These are phyloP conservation scores for Penicillium angulare DNA, from an alignment of 495 filamentous ascomycete species.

Conservation along the genomic window DNA sequence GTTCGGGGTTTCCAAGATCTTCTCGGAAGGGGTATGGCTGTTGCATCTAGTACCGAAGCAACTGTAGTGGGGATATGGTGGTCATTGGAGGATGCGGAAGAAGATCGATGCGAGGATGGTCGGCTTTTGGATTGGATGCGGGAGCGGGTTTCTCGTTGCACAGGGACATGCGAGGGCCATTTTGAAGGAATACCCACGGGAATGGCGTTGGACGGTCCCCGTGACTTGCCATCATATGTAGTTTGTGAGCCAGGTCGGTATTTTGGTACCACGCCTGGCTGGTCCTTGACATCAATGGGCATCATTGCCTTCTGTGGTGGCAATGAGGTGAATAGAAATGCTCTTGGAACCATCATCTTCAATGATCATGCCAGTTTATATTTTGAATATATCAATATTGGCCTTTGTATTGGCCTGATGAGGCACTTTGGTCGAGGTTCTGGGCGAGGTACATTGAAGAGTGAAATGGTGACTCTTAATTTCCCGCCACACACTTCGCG, in stretches of 20 bases:
- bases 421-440: slow-evolving; percentile 49
- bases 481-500: slow-evolving; percentile 14
- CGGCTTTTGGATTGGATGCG: slow-evolving; percentile 23
- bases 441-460: slow-evolving; percentile 49
- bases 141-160: slow-evolving; percentile 20
- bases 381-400: not conserved
- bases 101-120: slow-evolving; percentile 27
- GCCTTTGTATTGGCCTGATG: slow-evolving; percentile 32
- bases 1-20: slow-evolving; percentile 30
- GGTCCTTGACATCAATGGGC: slow-evolving; percentile 16
- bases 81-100: slow-evolving; percentile 32
- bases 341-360: slow-evolving; percentile 50
- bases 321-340: slow-evolving; percentile 40
- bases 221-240: slow-evolving; percentile 5
- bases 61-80: slow-evolving; percentile 35
- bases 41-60: slow-evolving; percentile 45
- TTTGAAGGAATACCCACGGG: slow-evolving; percentile 47
- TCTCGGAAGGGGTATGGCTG: slow-evolving; percentile 43
- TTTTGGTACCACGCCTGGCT: slow-evolving; percentile 2
- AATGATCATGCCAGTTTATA: slow-evolving; percentile 14
- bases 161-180: slow-evolving; percentile 25
- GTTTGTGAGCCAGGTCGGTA: slow-evolving; percentile 17
- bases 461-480: slow-evolving; percentile 7
- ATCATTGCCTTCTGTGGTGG: slow-evolving; percentile 22
- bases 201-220: slow-evolving; percentile 23